These are phyloP conservation scores for Exophiala sp. DNA, from an alignment of 2,329 filamentous ascomycete genomes.

Conservation along the genomic window DNA sequence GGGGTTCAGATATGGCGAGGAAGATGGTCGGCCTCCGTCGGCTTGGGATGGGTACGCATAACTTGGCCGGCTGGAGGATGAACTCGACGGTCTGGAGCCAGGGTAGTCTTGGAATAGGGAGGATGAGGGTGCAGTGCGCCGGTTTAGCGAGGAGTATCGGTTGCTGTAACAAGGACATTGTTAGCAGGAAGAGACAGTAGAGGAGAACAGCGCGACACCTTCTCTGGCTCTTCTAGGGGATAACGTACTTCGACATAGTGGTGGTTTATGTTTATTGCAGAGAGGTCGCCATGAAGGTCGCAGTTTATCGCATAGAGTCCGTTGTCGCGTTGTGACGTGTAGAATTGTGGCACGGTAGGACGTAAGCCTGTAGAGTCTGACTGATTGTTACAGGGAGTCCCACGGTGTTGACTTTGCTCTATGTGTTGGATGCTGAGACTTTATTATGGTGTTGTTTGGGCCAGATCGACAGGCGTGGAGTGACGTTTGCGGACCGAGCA, in stretches of 20 bases:
- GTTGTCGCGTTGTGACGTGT: not conserved
- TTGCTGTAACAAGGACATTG: constrained; percentile 11
- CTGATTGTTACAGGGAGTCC: no score
- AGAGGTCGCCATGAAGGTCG: constrained; percentile 2
- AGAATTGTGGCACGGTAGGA: no score
- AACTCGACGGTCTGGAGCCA: constrained; percentile 25
- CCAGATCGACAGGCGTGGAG: no score
- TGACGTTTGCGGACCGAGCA: no score
- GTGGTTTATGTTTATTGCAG: constrained; percentile 3
- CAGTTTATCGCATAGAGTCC: not conserved
- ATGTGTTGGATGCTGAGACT: no score
- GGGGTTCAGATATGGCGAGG: constrained; percentile 17
- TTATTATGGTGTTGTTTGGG: no score
- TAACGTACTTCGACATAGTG: constrained; percentile 19
- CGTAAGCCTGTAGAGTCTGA: no score
- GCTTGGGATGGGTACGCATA: constrained; percentile 19
- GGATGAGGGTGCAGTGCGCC: constrained; percentile 55
- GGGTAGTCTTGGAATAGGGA: constrained; percentile 58
- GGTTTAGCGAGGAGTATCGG: constrained; percentile 61
- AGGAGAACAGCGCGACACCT: not conserved
- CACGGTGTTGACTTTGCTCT: no score
- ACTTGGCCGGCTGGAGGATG: constrained; percentile 20
- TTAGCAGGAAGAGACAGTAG: not conserved
- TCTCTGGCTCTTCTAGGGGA: not conserved
- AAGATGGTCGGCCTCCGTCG: constrained; percentile 3